Percentiles rank a stretch among this genome's conserved stretches.
These are phyloP conservation scores for Taphrina communis DNA, from an alignment of 1,139 yeast species.

Conservation along the genomic window DNA sequence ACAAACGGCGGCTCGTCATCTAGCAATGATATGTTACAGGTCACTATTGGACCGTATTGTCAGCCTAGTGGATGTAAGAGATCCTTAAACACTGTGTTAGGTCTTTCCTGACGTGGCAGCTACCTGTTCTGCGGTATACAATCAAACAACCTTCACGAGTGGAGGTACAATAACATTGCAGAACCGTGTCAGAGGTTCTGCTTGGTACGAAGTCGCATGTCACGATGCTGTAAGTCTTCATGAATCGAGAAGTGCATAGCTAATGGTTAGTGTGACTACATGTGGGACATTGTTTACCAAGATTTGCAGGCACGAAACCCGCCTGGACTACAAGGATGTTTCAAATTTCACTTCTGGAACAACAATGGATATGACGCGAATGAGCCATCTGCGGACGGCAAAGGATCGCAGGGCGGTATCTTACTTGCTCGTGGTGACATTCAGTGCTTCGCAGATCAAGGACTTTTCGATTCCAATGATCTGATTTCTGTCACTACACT, in stretches of 20 bases:
- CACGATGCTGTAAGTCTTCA: background rate
- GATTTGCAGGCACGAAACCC: background rate
- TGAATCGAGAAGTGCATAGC: background rate
- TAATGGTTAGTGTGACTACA: constrained; percentile 4
- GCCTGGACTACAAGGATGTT: background rate
- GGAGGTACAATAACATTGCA: constrained; percentile 3
- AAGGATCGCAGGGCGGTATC: constrained; percentile 4
- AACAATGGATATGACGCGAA: background rate
- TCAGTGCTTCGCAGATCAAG: constrained; percentile 3
- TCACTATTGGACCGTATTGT: constrained; percentile 1
- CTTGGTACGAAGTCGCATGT: constrained; percentile 15
- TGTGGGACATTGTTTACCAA: background rate
- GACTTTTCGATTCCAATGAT: background rate
- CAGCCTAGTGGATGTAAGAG: constrained; percentile 1
- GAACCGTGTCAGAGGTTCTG: background rate
- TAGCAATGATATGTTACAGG: background rate
- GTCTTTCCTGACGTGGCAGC: background rate
- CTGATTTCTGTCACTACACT: constrained; percentile 5
- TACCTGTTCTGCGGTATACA: background rate
- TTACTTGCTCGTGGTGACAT: background rate
- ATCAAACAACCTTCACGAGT: constrained; percentile 5
- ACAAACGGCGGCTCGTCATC: background rate
- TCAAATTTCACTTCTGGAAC: constrained; percentile 7
- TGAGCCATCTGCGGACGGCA: background rate
- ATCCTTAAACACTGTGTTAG: background rate